Evolutionary conservation across 2,329 filamentous ascomycete species (phyloP).

Genomic region (Fusarium equiseti): DNA sequence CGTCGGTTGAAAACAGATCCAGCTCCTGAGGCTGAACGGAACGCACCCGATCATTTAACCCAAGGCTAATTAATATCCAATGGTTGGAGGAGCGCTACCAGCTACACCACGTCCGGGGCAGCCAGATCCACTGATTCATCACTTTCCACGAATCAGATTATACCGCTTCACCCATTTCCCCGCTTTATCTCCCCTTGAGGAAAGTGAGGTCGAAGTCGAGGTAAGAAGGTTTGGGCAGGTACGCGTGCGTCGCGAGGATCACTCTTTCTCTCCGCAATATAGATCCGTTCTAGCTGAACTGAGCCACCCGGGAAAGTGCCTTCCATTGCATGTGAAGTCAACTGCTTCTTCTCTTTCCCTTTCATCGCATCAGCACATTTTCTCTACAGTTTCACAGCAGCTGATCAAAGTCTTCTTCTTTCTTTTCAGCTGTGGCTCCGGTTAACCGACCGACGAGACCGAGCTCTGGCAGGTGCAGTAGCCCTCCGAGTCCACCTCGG

Average conservation of each 20-base stretch:
- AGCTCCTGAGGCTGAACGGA: conserved; percentile 29
- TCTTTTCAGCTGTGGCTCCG: conserved; percentile 12
- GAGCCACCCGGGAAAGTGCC: background rate
- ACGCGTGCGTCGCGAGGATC: conserved; percentile 23
- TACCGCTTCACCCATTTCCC: conserved; percentile 29
- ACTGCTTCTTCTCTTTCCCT: conserved; percentile 6
- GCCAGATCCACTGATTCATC: conserved; percentile 7
- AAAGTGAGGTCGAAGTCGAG: conserved; percentile 15
- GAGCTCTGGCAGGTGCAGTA: conserved; percentile 28
- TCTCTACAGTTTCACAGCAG: background rate
- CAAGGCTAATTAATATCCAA: conserved; percentile 1
- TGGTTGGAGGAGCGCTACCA: conserved; percentile 8
- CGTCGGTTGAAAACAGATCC: conserved; percentile 11
- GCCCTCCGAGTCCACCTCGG: conserved; percentile 40
- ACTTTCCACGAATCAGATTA: conserved; percentile 35
- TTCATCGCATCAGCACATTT: background rate
- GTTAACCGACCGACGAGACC: conserved; percentile 32
- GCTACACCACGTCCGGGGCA: conserved; percentile 31
- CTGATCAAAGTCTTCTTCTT: background rate
- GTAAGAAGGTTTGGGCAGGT: conserved; percentile 37
- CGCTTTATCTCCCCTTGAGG: conserved; percentile 28
- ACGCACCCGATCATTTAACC: conserved; percentile 3
- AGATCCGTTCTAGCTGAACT: conserved; percentile 6
- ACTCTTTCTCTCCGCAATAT: conserved; percentile 35
- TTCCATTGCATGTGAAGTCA: conserved; percentile 32